These are phyloP conservation scores for Phialocephala subalpina DNA, from an alignment of 2,329 filamentous ascomycete genomes.

Conservation along the genomic window DNA sequence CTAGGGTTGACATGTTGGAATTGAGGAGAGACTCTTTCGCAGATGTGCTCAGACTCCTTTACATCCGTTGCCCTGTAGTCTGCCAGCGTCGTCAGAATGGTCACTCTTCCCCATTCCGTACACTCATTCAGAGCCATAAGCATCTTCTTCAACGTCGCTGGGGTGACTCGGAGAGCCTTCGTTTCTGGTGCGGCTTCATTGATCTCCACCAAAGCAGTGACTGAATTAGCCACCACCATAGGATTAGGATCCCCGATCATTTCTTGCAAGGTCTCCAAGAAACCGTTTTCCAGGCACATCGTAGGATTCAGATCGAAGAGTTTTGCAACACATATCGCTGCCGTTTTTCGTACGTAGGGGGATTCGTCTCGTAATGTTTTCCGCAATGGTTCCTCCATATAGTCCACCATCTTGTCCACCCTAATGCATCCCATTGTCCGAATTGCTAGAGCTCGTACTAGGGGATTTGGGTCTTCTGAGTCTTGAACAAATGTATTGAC, in stretches of 20 bases:
- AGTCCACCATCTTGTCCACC: constrained; percentile 99
- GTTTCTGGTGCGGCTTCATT: constrained; percentile 90
- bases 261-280: constrained; percentile 92
- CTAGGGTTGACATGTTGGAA: constrained; percentile 99
- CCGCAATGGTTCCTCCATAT: constrained; percentile 97
- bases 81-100: constrained; percentile 87
- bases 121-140: constrained; percentile 97
- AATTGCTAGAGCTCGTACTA: constrained; percentile 93
- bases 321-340: constrained; percentile 97
- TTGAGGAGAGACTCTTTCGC: constrained; percentile 92
- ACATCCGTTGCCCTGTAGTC: constrained; percentile 87
- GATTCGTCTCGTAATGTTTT: constrained; percentile 98
- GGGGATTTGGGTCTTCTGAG: constrained; percentile 96
- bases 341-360: constrained; percentile 97
- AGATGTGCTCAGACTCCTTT: constrained; percentile 98
- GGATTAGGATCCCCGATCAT: constrained; percentile 97
- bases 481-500: constrained; percentile 99
- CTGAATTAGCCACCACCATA: constrained; percentile 98
- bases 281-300: constrained; percentile 96
- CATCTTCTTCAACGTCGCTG: constrained; percentile 89
- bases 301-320: constrained; percentile 92
- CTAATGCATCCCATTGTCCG: constrained; percentile 98
- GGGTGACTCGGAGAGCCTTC: constrained; percentile 82
- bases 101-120: constrained; percentile 97
- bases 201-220: constrained; percentile 93